Evolutionary conservation across 2,329 filamentous ascomycete genomes (phyloP), one percentile per base, ranked within the genome.

Genomic region (Aspergillus ochraceus): DNA sequence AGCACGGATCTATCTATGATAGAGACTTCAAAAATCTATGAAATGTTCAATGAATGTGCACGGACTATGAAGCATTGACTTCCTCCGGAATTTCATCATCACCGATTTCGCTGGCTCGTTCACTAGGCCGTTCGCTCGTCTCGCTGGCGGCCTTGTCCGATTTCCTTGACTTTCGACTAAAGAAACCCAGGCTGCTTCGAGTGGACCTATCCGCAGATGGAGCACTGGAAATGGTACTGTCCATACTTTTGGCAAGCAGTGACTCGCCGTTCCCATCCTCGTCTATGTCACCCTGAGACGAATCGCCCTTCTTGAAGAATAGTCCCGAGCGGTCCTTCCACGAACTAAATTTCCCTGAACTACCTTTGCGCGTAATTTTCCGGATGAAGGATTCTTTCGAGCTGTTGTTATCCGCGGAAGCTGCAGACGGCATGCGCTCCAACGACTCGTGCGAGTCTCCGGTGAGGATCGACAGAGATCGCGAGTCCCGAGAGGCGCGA

Each of bases 371-470:
- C 8, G 79, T 81, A 57, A 83, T 79, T 62, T 81, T 82, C 58
- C 80, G 80, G 60, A 83, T 82, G 55, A 83, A 80, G 8, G 80
- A 81, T 60, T 81, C 80, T 63, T 81, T 82, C 6, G 76, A 70
- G 39, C 69, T 72, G 50, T 69, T 66, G 54, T 74, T 73, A 52
- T 81, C 78, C 5, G 73, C 70, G 12, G 77, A 76, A 11, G 77
- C 73, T 14, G 71, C 73, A 6, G 80, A 81, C 12, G 75, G 74
- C 54, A 79, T 72, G 54, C 78, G 78, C 60, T 82, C 80, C 29
- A 82, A 66, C 5, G 79, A 80, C 52, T 82, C 80, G 49, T 77
- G 72, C 4, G 80, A 82, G 52, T 81, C 80, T 10, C 79, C 72
- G 6, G 77, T 76, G 42, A 79, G 79, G 20, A 74, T 77, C 11